Evolutionary conservation across 176 grass and related monocot genomes (phyloP).

Genomic region (Avena eriantha): DNA sequence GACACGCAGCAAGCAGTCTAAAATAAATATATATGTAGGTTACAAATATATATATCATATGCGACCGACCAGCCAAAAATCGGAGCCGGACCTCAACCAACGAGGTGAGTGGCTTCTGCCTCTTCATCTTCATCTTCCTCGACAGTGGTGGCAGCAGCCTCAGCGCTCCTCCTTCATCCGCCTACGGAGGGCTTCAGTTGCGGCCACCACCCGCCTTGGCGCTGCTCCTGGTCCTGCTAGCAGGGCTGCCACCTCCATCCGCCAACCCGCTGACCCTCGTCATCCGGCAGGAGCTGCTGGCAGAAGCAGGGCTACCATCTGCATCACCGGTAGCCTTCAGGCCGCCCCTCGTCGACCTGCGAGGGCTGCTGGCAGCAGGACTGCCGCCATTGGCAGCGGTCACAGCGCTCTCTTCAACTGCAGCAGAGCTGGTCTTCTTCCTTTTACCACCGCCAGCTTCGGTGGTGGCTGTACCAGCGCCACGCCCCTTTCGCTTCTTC

Average conservation of each 20-base stretch:
- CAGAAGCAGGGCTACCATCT: background rate
- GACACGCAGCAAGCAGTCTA: background rate
- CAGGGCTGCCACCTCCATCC: slow-evolving; percentile 17
- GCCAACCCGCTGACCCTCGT: background rate
- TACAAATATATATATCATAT: no score
- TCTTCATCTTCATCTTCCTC: no score
- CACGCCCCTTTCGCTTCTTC: slow-evolving; percentile 40
- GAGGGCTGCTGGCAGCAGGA: no score
- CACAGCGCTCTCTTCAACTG: background rate
- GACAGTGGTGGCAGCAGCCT: slow-evolving; percentile 2
- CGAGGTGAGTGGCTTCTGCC: no score
- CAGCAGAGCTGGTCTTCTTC: slow-evolving; percentile 27
- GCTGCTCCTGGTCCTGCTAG: slow-evolving; percentile 7
- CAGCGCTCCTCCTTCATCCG: background rate
- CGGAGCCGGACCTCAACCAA: no score
- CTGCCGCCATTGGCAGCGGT: no score
- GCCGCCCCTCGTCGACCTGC: no score
- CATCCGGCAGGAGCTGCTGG: slow-evolving; percentile 2
- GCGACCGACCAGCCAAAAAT: background rate
- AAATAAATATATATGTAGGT: no score
- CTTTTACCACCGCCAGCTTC: slow-evolving; percentile 31
- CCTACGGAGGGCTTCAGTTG: background rate
- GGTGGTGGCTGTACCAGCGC: background rate
- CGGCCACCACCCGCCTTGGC: background rate
- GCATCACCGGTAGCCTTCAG: no score